Evolutionary conservation across 192 early-diverging fungal species (phyloP), one percentile per base, ranked within the genome.

Genomic region (Pilaira anomala): DNA sequence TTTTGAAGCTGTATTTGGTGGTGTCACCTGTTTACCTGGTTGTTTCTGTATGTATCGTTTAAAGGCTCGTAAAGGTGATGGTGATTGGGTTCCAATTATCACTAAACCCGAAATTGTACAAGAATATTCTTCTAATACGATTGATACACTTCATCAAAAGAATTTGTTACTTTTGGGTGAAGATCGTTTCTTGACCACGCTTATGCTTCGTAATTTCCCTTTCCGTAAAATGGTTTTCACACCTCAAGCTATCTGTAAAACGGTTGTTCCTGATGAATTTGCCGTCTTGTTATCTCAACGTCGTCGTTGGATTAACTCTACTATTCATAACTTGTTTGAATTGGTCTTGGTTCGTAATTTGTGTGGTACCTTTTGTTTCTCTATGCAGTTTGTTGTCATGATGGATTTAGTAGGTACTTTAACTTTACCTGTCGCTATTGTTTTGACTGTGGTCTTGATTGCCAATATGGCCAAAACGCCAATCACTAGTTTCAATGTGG

Each of bases 41-140:
- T 96, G 96, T 74, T 98, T 98, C 85, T 95, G 91, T 81, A 95
- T 94, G 92, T 98, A 96, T 75, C 87, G 96, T 29, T 89, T 97
- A 72, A 97, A 97, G 70, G 93, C 83, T 19, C 83, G 83, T 53
- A 88, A 88, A 71, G 80, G 81, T 33, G 80, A 87, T 48, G 70
- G 83, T 24, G 85, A 86, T 18, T 87, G 89, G 88, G 90, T 95
- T 11, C 91, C 95, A 16, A 84, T 96, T 63, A 80, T 96, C 58
- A 87, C 89, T 56, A 92, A 96, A 69, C 92, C 89, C 12, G 92
- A 93, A 75, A 88, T 97, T 46, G 88, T 94, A 42, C 83, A 90
- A 67, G 85, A 89, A 81, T 92, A 91, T 60, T 82, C 86, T 53
- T 84, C 88, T 72, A 91, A 91, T 69, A 81, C 83, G 21, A 90